phyloP scores from a whole-genome alignment of 2,329 filamentous ascomycete species.

The Botrytis aclada region DNA sequence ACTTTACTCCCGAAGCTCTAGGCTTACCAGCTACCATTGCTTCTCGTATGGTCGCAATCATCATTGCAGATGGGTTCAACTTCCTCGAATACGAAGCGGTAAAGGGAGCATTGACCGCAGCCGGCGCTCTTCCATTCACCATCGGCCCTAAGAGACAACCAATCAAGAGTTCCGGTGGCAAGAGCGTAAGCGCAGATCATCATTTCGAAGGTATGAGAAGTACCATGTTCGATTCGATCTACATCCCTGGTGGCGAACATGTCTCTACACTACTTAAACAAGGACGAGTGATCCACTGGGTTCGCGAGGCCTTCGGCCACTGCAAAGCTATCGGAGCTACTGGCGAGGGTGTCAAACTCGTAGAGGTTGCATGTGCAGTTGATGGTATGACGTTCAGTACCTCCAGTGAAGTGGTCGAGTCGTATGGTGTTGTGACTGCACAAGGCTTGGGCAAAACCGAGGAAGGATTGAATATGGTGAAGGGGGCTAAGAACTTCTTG shows the following conservation, averaged over 20 bases:
- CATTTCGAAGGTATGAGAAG: slow-evolving; percentile 77
- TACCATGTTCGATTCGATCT: slow-evolving; percentile 77
- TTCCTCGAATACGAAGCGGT: slow-evolving; percentile 61
- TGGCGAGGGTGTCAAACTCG: slow-evolving; percentile 65
- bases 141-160: slow-evolving; percentile 66
- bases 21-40: slow-evolving; percentile 59
- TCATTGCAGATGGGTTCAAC: slow-evolving; percentile 78
- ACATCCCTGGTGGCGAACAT: slow-evolving; percentile 69
- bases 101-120: slow-evolving; percentile 58
- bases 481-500: slow-evolving; percentile 66
- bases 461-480: slow-evolving; percentile 58
- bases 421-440: slow-evolving; percentile 75
- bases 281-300: slow-evolving; percentile 71
- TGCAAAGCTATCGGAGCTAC: slow-evolving; percentile 76
- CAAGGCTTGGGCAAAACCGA: slow-evolving; percentile 47
- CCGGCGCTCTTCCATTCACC: slow-evolving; percentile 66
- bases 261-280: slow-evolving; percentile 62
- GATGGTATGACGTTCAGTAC: slow-evolving; percentile 45
- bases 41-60: slow-evolving; percentile 68
- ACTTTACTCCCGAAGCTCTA: slow-evolving; percentile 55
- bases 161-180: slow-evolving; percentile 45
- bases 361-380: slow-evolving; percentile 48
- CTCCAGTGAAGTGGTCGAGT: slow-evolving; percentile 53
- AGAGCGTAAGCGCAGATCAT: slow-evolving; percentile 66
- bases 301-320: slow-evolving; percentile 78